Evolutionary conservation across 768 basidiomycete genomes (phyloP), one percentile per base, ranked within the genome.

Genomic region (Boletus reticuloceps): DNA sequence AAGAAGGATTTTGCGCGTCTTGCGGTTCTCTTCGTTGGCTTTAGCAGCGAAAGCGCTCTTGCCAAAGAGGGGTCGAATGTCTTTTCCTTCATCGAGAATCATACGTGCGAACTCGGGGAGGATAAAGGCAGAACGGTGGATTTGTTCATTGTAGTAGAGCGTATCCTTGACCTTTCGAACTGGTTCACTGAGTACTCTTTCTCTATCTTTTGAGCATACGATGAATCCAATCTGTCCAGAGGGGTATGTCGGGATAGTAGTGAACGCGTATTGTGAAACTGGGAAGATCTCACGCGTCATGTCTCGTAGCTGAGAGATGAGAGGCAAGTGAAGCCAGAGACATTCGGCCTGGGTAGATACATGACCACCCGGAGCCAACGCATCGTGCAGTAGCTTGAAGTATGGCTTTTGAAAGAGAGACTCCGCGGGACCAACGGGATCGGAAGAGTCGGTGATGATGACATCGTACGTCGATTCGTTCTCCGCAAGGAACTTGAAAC

Each of bases 371-470:
- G 89, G 88, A 17, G 86, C 77, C 57, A 99, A 83, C 0, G 95
- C 91, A 64, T 94, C 88, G 69, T 94, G 84, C 54, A 99, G 81
- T 36, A 98, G 85, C 71, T 92, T 82, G 80, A 98, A 99, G 83
- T 97, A 99, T 2, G 94, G 91, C 71, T 94, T 90, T 75, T 98
- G 83, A 82, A 99, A 98, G 60, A 98, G 88, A 22, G 89, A 82
- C 43, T 85, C 88, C 43, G 96, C 96, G 41, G 96, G 96, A 41
- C 96, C 96, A 52, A 98, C 93, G 38, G 96, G 96, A 73, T 98
- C 96, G 20, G 94, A 97, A 19, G 95, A 98, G 72, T 99, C 96
- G 58, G 96, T 99, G 76, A 99, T 91, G 77, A 99, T 98, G 56
- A 91, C 92, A 69, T 99, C 96, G 84, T 96, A 97, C 48, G 85